A percentile compares a stretch with the other conserved stretches of the same genome.
phyloP scores from a whole-genome alignment of 352 stramenopile genomes.

The Blastocystis sp. region DNA sequence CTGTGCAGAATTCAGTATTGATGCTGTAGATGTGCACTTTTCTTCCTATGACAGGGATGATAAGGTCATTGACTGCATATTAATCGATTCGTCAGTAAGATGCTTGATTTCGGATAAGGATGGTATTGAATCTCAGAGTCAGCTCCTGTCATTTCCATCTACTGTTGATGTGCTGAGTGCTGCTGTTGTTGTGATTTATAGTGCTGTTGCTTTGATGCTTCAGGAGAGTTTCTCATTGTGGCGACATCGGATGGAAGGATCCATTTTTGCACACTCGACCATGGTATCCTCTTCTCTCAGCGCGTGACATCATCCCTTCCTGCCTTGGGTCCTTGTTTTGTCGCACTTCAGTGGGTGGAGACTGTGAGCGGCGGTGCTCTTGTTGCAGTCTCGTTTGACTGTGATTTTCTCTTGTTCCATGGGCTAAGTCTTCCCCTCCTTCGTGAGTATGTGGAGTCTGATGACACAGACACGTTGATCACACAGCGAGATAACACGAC shows the following conservation, averaged over 20 bases:
- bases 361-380: not conserved
- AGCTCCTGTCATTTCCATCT: not conserved
- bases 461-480: not conserved
- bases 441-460: not conserved
- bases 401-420: not conserved
- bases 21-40: not conserved
- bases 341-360: not conserved
- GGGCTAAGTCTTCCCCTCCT: not conserved
- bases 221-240: not conserved
- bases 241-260: not conserved
- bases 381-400: not conserved
- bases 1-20: not conserved
- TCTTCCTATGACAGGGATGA: not conserved
- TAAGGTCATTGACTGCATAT: not conserved
- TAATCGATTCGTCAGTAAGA: not conserved
- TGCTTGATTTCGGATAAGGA: not conserved
- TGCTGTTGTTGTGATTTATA: not conserved
- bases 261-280: not conserved
- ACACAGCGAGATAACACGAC: not conserved
- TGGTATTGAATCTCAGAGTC: not conserved
- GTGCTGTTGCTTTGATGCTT: slow-evolving; percentile 3
- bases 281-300: slow-evolving; percentile 1
- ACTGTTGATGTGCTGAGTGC: not conserved
- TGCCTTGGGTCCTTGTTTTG: not conserved
- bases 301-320: not conserved